These are phyloP conservation scores for Stentor coeruleus DNA, from an alignment of 73 alveolate genomes.

Conservation along the genomic window DNA sequence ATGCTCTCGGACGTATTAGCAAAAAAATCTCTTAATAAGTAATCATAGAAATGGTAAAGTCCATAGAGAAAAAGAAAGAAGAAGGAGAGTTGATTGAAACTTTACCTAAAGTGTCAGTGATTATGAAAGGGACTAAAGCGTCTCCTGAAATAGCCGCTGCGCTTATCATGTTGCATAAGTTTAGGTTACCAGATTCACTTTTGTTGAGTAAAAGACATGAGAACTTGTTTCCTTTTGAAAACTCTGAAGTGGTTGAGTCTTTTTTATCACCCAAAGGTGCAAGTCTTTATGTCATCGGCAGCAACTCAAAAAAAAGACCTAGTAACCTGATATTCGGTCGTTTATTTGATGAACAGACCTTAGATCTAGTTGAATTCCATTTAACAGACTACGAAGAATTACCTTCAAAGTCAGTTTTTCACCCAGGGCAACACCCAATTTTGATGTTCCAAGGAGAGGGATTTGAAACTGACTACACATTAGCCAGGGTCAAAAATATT, in stretches of 20 bases:
- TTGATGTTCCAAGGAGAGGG: constrained; percentile 72
- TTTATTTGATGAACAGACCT: constrained; percentile 47
- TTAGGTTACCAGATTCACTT: background rate
- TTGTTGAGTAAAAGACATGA: background rate
- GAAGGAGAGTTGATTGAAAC: constrained; percentile 24
- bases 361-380: constrained; percentile 71
- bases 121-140: background rate
- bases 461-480: constrained; percentile 55
- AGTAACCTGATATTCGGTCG: constrained; percentile 67
- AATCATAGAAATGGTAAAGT: constrained; percentile 22
- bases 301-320: constrained; percentile 73
- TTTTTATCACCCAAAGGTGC: background rate
- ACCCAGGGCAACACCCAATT: constrained; percentile 55
- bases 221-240: constrained; percentile 2
- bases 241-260: background rate
- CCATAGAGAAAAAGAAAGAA: constrained; percentile 8
- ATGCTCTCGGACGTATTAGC: background rate
- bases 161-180: background rate
- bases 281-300: constrained; percentile 23
- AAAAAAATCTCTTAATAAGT: background rate
- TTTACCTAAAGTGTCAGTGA: background rate
- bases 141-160: constrained; percentile 3
- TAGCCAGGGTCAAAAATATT: constrained; percentile 52
- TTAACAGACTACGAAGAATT: constrained; percentile 40
- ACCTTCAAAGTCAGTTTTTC: constrained; percentile 29